These are phyloP conservation scores for Tetrahymena borealis DNA, from an alignment of 73 alveolate species.

Conservation along the genomic window DNA sequence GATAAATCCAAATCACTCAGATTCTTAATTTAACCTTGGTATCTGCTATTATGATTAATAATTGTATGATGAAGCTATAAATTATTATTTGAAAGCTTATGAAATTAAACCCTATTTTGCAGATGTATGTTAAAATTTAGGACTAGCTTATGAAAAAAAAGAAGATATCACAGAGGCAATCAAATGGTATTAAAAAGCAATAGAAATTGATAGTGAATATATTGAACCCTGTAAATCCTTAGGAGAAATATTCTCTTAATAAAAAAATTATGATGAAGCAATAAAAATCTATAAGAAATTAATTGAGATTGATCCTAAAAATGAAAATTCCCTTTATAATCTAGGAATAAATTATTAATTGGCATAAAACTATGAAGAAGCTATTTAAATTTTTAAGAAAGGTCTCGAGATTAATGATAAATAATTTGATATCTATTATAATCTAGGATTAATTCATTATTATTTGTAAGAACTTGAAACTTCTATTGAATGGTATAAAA, in stretches of 20 bases:
- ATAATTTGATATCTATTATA: slow-evolving; percentile 43
- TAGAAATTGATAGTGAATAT: slow-evolving; percentile 40
- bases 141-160: background rate
- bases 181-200: slow-evolving; percentile 51
- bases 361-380: slow-evolving; percentile 45
- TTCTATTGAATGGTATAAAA: slow-evolving; percentile 51
- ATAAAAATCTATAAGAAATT: slow-evolving; percentile 1
- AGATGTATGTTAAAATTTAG: background rate
- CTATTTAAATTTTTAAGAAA: slow-evolving; percentile 49
- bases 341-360: slow-evolving; percentile 43
- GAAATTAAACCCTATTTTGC: background rate
- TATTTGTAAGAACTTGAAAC: slow-evolving; percentile 25
- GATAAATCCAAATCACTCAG: background rate
- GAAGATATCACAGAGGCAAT: slow-evolving; percentile 45
- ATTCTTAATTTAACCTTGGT: background rate
- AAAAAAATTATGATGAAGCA: slow-evolving; percentile 46
- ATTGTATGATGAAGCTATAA: background rate
- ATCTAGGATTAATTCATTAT: slow-evolving; percentile 49
- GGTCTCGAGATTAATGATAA: slow-evolving; percentile 19
- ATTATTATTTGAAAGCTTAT: background rate
- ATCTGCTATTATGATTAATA: background rate
- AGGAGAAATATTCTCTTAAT: background rate
- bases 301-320: slow-evolving; percentile 30
- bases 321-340: slow-evolving; percentile 45
- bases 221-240: background rate